Evolutionary conservation across 176 grass and related monocot species (phyloP).

Genomic region (Lolium perenne): DNA sequence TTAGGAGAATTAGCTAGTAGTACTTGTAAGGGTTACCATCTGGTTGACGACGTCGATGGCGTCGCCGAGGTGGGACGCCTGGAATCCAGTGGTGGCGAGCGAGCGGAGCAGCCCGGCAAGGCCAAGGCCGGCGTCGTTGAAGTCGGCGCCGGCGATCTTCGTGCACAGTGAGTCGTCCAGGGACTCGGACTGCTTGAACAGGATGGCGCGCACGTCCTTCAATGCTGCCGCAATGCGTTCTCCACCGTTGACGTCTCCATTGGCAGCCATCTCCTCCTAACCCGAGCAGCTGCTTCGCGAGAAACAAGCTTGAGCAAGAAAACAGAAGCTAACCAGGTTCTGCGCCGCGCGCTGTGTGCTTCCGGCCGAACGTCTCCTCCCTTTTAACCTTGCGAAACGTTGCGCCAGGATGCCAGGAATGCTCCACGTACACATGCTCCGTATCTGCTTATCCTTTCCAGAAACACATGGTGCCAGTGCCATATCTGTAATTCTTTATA

Average conservation of each 20-base stretch:
- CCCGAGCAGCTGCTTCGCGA: too few species aligned
- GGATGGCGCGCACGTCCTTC: constrained; percentile 56
- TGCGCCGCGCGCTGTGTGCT: background rate
- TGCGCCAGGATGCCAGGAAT: background rate
- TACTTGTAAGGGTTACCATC: too few species aligned
- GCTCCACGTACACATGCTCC: background rate
- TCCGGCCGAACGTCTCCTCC: too few species aligned
- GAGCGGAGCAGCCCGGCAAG: constrained; percentile 60
- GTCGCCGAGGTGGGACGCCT: constrained; percentile 82
- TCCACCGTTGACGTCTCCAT: constrained; percentile 5
- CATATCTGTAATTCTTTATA: too few species aligned
- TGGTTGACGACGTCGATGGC: constrained; percentile 74
- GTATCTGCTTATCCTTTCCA: too few species aligned
- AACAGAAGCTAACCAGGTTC: background rate
- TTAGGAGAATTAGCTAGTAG: background rate
- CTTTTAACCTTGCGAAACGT: background rate
- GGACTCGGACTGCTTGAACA: constrained; percentile 77
- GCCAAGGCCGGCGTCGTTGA: constrained; percentile 65
- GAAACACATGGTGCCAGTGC: too few species aligned
- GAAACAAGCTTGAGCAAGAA: too few species aligned
- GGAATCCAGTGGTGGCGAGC: constrained; percentile 71
- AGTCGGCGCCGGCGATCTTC: constrained; percentile 76
- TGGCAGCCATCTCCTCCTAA: background rate
- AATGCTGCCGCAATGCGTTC: constrained; percentile 44
- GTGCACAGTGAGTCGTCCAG: constrained; percentile 58